phyloP scores from a whole-genome alignment of 495 filamentous ascomycete genomes.

The Penicillium parvum region DNA sequence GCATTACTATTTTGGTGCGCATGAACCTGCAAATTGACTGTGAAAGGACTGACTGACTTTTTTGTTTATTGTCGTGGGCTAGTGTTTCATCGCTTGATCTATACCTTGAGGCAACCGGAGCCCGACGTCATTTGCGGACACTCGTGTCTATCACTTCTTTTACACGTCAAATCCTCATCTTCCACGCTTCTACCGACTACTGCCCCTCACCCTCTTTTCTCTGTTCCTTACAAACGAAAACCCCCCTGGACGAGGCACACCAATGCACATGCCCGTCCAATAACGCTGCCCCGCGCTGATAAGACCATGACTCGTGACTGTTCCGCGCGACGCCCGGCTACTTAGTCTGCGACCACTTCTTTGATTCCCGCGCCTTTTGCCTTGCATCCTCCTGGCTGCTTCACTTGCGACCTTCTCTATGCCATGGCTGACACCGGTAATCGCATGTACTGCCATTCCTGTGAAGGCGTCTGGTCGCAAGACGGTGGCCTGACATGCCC shows the following conservation, averaged over 20 bases:
- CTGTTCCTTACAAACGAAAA: background rate
- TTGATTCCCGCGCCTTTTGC: background rate
- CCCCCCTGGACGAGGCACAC: background rate
- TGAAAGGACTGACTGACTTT: too few relatives aligned
- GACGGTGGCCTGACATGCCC: conserved; percentile 68
- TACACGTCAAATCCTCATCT: conserved; percentile 5
- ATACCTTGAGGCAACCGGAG: conserved; percentile 3
- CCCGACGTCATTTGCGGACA: conserved; percentile 5
- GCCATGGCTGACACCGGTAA: conserved; percentile 39
- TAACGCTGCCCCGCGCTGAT: conserved; percentile 15
- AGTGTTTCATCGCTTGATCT: conserved; percentile 3
- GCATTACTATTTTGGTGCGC: conserved; percentile 12
- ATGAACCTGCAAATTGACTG: conserved; percentile 1
- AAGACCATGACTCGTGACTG: conserved; percentile 22
- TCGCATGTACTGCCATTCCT: conserved; percentile 77
- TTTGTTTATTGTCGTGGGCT: too few relatives aligned
- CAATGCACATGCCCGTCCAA: background rate
- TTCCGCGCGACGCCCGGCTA: conserved; percentile 10
- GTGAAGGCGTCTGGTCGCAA: conserved; percentile 72
- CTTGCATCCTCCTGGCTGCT: background rate
- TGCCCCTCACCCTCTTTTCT: too few relatives aligned
- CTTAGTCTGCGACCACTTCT: conserved; percentile 1
- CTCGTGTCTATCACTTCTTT: background rate
- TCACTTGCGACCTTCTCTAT: background rate
- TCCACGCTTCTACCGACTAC: background rate